Conservation (phyloP, 2,329 filamentous ascomycete genomes). For the Stemphylium lycopersici region DNA sequence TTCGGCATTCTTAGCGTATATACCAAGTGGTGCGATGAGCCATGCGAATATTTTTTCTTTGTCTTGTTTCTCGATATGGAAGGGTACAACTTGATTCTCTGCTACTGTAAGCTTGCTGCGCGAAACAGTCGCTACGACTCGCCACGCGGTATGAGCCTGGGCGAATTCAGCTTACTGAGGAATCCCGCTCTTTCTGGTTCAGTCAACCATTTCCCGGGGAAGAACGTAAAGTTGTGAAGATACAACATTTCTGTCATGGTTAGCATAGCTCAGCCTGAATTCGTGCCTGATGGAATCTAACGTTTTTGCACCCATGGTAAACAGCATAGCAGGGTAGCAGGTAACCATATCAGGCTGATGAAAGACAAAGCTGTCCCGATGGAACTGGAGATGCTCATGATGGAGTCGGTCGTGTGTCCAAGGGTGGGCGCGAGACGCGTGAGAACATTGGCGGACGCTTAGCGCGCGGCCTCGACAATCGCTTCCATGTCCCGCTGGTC, state of each 20-base stretch:
- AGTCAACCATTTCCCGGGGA: slow-evolving; percentile 44
- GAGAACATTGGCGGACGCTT: slow-evolving; percentile 1
- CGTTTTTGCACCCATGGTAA: slow-evolving; percentile 47
- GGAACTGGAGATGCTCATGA: slow-evolving; percentile 28
- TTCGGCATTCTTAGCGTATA: slow-evolving; percentile 73
- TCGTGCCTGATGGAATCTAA: slow-evolving; percentile 11
- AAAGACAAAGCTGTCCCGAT: slow-evolving; percentile 34
- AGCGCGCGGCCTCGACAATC: slow-evolving; percentile 4
- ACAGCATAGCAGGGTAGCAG: slow-evolving; percentile 42
- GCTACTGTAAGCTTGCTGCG: slow-evolving; percentile 21
- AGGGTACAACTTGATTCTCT: slow-evolving; percentile 88
- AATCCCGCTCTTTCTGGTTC: slow-evolving; percentile 48
- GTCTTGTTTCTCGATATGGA: slow-evolving; percentile 75
- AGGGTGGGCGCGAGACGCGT: slow-evolving; percentile 1
- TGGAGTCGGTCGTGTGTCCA: slow-evolving; percentile 10
- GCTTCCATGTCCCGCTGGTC: not conserved
- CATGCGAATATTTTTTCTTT: slow-evolving; percentile 83
- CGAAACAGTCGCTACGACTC: not conserved
- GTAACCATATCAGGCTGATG: slow-evolving; percentile 44
- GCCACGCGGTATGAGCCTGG: not conserved
- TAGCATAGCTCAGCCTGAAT: slow-evolving; percentile 7
- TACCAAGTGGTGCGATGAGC: slow-evolving; percentile 81
- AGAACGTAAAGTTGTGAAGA: slow-evolving; percentile 44
- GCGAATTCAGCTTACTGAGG: slow-evolving; percentile 33
- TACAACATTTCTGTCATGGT: slow-evolving; percentile 41